Evolutionary conservation across 257 asterid genomes (phyloP), one percentile per base, ranked within the genome.

Genomic region (Petunia secreta): DNA sequence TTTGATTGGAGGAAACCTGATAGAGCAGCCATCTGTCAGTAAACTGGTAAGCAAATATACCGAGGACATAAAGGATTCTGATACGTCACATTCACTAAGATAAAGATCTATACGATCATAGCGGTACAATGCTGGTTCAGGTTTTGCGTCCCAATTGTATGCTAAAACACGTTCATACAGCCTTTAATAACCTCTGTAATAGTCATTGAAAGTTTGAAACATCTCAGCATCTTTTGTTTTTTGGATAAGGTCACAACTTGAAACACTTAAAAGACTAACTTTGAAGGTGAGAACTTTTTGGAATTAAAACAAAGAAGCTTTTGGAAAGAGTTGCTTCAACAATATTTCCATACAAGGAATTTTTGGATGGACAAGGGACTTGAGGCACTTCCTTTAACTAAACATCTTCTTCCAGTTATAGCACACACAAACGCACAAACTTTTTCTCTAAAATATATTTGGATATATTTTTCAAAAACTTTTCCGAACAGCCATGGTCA

Each of bases 1-100:
- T 83, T 82, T 91, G 73, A 95, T 81, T 11, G 98, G 94, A 82
- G 91, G 91, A 84, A 82, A 95, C 88, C 98, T 94, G 86, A 40
- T 50, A 86, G 77, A 54, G 25, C 63, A 81, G 77, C 55, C 7
- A 68, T 73, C 15, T 48, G 41, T 25, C 75, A 85, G 55, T 52
- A 43, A 25, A 68, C 16, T 36, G 34, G 11, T 36, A 37, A 8
- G 43, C 2, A 71, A 77, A 41, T 44, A 8, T 9, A 65, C 38
- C 11, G 38, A 34, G 54, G 15, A 46, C 68, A 40, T 39, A 58
- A n/a, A 38, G 13, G 54, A 58, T 63, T 57, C 4, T 62, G n/a
- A 58, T 10, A 44, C 6, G 25, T 54, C 15, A 50, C n/a, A 1
- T 10, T 52, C 9, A 4, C 62, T 15, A 38, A 8, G 75, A 54